A percentile compares a stretch with the other conserved stretches of the same genome.
Conservation (phyloP, 1,284 basidiomycete species). For the Ustilago esculenta region DNA sequence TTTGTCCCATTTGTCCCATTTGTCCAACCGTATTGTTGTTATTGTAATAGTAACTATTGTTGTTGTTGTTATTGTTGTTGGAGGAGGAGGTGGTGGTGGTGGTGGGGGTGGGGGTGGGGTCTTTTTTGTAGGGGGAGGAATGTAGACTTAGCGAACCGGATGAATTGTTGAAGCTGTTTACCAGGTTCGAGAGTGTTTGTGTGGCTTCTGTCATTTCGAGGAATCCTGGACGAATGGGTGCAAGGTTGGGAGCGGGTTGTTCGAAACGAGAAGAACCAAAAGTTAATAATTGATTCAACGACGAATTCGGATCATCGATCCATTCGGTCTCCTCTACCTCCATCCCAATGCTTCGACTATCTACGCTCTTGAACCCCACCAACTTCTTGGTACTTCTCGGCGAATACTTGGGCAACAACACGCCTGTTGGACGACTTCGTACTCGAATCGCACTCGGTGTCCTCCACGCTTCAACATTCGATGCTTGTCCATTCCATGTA, state of each 20-base stretch:
- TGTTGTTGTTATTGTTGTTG: too few relatives aligned
- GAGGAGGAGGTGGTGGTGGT: too few relatives aligned
- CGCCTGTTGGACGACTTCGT: conserved; percentile 19
- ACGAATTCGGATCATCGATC: too few relatives aligned
- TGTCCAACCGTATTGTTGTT: too few relatives aligned
- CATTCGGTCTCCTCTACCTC: conserved; percentile 28
- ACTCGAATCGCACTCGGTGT: conserved; percentile 8
- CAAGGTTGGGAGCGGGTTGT: not conserved
- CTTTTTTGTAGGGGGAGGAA: conserved; percentile 22
- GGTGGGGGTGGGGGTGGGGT: too few relatives aligned
- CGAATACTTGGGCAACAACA: conserved; percentile 21
- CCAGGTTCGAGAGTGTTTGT: conserved; percentile 25
- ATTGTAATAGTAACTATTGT: too few relatives aligned
- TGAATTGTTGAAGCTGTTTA: conserved; percentile 23
- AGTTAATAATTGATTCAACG: too few relatives aligned
- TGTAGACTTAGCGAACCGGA: conserved; percentile 18
- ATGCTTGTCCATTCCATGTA: too few relatives aligned
- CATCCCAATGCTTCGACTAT: conserved; percentile 9
- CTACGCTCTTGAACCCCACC: too few relatives aligned
- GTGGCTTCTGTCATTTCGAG: conserved; percentile 38
- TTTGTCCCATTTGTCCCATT: too few relatives aligned
- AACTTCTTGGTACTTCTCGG: not conserved
- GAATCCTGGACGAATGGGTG: conserved; percentile 29
- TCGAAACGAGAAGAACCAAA: too few relatives aligned
- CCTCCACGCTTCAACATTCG: conserved; percentile 3